Evolutionary conservation across 2,329 filamentous ascomycete species (phyloP).

Genomic region (Dissoconium aciculare): DNA sequence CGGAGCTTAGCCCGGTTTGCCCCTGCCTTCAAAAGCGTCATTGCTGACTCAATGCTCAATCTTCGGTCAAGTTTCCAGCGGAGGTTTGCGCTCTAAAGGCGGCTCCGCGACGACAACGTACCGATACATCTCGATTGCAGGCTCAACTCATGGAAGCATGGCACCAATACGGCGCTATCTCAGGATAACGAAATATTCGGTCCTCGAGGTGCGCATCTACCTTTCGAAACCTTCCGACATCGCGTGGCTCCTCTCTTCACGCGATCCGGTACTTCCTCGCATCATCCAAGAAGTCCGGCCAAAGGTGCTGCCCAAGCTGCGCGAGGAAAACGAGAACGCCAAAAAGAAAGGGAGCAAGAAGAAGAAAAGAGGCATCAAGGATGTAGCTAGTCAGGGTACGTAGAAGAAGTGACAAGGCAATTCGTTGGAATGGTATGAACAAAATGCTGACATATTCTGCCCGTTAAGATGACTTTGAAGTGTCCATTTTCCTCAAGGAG

Average conservation of each 20-base stretch:
- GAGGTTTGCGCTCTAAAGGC: no score
- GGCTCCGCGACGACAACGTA: no score
- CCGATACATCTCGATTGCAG: neutral
- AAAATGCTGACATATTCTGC: neutral
- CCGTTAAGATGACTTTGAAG: constrained; percentile 73
- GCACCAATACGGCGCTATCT: constrained; percentile 79
- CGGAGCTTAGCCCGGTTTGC: no score
- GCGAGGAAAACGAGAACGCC: constrained; percentile 59
- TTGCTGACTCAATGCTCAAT: no score
- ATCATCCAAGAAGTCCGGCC: constrained; percentile 77
- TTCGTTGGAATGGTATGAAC: no score
- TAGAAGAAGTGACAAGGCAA: no score
- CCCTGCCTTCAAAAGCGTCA: no score
- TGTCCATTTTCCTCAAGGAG: constrained; percentile 84
- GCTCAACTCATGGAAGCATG: constrained; percentile 51
- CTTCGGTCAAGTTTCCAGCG: no score
- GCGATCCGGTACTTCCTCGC: constrained; percentile 60
- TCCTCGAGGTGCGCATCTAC: constrained; percentile 94
- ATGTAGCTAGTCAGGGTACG: constrained; percentile 67
- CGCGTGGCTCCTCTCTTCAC: constrained; percentile 68
- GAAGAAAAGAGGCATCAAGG: constrained; percentile 65
- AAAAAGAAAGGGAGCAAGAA: constrained; percentile 47
- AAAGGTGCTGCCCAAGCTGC: constrained; percentile 75
- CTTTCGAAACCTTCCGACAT: constrained; percentile 76
- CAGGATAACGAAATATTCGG: constrained; percentile 80